phyloP scores from a whole-genome alignment of 805 yeast species.

The Wickerhamomyces queroliae region DNA sequence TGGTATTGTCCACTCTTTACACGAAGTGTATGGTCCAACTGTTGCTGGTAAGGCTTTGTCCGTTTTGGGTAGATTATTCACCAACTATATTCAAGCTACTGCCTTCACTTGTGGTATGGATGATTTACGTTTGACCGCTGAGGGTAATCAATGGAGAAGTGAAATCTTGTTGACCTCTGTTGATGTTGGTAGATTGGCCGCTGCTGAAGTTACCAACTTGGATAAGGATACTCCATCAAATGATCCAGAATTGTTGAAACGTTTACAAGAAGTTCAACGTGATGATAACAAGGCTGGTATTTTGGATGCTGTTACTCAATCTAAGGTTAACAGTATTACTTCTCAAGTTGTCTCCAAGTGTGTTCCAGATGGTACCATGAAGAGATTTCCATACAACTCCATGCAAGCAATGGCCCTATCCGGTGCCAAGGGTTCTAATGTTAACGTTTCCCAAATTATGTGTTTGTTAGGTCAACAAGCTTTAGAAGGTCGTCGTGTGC shows the following conservation, averaged over 20 bases:
- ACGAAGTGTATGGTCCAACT: slow-evolving; percentile 90
- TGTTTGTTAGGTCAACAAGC: slow-evolving; percentile 99
- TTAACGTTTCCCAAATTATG: slow-evolving; percentile 98
- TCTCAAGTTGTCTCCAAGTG: slow-evolving; percentile 92
- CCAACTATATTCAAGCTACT: slow-evolving; percentile 84
- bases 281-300: slow-evolving; percentile 91
- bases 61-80: slow-evolving; percentile 91
- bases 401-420: slow-evolving; percentile 99
- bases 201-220: slow-evolving; percentile 88
- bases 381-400: slow-evolving; percentile 89
- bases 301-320: slow-evolving; percentile 91
- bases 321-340: slow-evolving; percentile 86
- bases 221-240: slow-evolving; percentile 40
- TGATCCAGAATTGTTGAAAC: slow-evolving; percentile 75
- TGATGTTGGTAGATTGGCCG: slow-evolving; percentile 87
- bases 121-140: slow-evolving; percentile 84
- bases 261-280: slow-evolving; percentile 91
- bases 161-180: slow-evolving; percentile 74
- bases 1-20: slow-evolving; percentile 94
- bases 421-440: slow-evolving; percentile 99
- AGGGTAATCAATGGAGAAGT: slow-evolving; percentile 85
- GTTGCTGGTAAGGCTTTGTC: slow-evolving; percentile 87
- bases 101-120: slow-evolving; percentile 99
- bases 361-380: slow-evolving; percentile 96
- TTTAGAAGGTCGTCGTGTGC: slow-evolving; percentile 98